Evolutionary conservation across 2,329 filamentous ascomycete genomes (phyloP).

Genomic region (Venturia nashicola): DNA sequence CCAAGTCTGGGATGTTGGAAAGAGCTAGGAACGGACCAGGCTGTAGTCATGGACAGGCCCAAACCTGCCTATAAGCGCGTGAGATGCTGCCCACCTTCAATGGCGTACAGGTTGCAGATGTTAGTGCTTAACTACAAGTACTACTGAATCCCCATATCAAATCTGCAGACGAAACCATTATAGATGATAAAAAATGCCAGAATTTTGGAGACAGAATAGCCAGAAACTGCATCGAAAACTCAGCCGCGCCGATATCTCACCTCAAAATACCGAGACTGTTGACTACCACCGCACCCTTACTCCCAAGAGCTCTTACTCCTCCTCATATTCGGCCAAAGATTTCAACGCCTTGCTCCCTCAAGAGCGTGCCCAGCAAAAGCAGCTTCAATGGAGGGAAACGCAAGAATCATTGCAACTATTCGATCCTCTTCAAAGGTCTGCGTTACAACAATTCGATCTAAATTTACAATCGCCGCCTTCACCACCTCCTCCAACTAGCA

Average conservation of each 20-base stretch:
- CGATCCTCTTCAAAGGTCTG: background rate
- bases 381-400: background rate
- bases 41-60: background rate
- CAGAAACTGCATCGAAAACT: background rate
- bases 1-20: background rate
- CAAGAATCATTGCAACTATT: background rate
- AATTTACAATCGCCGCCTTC: background rate
- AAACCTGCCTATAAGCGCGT: background rate
- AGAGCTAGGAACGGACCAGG: background rate
- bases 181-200: background rate
- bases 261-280: background rate
- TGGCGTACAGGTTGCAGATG: background rate
- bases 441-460: background rate
- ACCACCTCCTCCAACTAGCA: slow-evolving; percentile 3
- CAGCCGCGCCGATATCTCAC: background rate
- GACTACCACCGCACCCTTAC: background rate
- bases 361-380: background rate
- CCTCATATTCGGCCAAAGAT: background rate
- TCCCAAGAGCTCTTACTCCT: background rate
- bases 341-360: background rate
- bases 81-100: background rate
- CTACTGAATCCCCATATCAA: background rate
- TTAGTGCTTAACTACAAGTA: background rate
- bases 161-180: background rate
- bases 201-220: slow-evolving; percentile 1